A percentile compares a stretch with the other conserved stretches of the same genome.
Evolutionary conservation across 2,329 filamentous ascomycete genomes (phyloP).

Genomic region (Fusarium decemcellulare): DNA sequence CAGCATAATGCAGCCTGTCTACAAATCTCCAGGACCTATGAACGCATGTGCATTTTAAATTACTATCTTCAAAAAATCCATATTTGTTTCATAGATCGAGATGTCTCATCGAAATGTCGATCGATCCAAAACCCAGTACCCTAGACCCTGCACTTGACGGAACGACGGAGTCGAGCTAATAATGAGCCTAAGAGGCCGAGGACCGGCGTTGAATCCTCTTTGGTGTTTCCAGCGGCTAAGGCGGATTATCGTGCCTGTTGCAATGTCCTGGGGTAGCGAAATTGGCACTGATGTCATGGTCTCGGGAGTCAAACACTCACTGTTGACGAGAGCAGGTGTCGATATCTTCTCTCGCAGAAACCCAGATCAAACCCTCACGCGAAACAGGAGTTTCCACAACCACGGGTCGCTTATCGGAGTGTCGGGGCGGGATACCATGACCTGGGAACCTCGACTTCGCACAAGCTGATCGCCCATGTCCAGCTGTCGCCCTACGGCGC

Average conservation of each 20-base stretch:
- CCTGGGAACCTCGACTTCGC: constrained; percentile 10
- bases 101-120: constrained; percentile 13
- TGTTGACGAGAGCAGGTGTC: not conserved
- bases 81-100: constrained; percentile 22
- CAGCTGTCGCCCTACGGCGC: constrained; percentile 19
- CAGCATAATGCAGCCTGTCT: constrained; percentile 7
- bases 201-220: not conserved
- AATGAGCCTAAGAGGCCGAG: not conserved
- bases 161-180: constrained; percentile 14
- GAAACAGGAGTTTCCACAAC: not conserved
- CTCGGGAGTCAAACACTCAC: not conserved
- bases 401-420: constrained; percentile 18
- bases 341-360: not conserved
- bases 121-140: constrained; percentile 22
- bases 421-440: constrained; percentile 4
- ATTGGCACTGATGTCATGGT: not conserved
- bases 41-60: constrained; percentile 15
- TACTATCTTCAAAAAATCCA: constrained; percentile 15
- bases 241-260: not conserved
- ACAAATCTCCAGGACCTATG: constrained; percentile 8
- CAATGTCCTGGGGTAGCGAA: not conserved
- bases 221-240: constrained; percentile 7
- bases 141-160: constrained; percentile 8
- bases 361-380: not conserved
- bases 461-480: constrained; percentile 25